Base-by-base conservation (phyloP, 352 stramenopile species). In the Globisporangium mamillatum region DNA sequence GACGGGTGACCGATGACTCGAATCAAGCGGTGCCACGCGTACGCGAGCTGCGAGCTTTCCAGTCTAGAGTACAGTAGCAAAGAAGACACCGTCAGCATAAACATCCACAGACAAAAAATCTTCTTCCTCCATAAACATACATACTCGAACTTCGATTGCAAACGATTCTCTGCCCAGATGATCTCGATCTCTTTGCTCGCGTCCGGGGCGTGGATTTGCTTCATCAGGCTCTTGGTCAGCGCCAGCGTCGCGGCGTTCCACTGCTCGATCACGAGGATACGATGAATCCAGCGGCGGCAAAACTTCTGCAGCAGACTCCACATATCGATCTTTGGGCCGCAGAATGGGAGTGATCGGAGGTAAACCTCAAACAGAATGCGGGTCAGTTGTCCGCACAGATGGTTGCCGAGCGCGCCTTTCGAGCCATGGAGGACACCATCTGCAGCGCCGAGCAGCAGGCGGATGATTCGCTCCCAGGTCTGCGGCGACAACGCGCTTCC, bases 301-400 rank as follows among this genome's bases (percentile, higher is more conserved):
- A 96, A 96, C 60, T 94, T 96, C 59, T 94, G 86, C 62, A 96
- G 60, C 44, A 96, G 60, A 52, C 81, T 84, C 86, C 86, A 96
- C 6, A 88, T 72, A 29, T 96, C 88, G 38, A 86, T 81, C 32
- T 83, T 75, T 6, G 88, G 85, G 7, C 88, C 88, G 38, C 86
- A 94, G 25, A 84, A 71, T 16, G 75, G 71, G 29, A 96, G 70
- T 32, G 88, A 94, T 38, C 86, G 80, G 58, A 93, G 54, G 70
- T 88, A 94, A 7, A 94, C 66, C 64, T 96, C 86, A 54, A 96
- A 90, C 16, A 93, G 74, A 22, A 94, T 78, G 32, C 86, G 78
- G 32, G 93, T 85, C 53, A 94, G 75, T 57, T 91, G 78, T 14
- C 84, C 82, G 54, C 86, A 96, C 16, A 96, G 67, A 32, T 90